Percentiles rank a stretch among this genome's conserved stretches.
Evolutionary conservation across 176 grass and related monocot genomes (phyloP).

Genomic region (Carex myosuroides): DNA sequence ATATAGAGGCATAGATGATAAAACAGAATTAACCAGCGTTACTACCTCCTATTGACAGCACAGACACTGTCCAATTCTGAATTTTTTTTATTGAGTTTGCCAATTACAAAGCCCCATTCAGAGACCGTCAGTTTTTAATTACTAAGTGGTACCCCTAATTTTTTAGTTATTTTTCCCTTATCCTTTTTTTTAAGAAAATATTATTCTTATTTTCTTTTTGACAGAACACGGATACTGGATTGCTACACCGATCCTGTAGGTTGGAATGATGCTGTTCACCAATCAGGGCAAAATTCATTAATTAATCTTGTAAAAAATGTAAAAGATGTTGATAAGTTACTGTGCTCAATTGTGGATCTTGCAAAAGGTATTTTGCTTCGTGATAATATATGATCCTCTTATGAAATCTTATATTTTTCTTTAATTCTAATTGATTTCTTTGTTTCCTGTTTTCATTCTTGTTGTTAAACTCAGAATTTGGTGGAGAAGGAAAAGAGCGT

Average conservation of each 20-base stretch:
- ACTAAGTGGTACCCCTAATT: too few relatives aligned
- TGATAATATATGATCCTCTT: not conserved
- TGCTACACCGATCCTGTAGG: slow-evolving; percentile 82
- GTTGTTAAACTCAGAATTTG: slow-evolving; percentile 41
- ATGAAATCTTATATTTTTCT: not conserved
- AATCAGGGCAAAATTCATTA: slow-evolving; percentile 16
- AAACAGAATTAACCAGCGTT: too few relatives aligned
- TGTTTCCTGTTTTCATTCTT: not conserved
- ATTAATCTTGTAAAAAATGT: slow-evolving; percentile 43
- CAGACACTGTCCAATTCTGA: too few relatives aligned
- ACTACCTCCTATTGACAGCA: too few relatives aligned
- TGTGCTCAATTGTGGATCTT: slow-evolving; percentile 42
- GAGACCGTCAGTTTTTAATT: too few relatives aligned
- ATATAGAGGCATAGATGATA: too few relatives aligned
- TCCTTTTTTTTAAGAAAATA: too few relatives aligned
- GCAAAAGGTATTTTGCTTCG: slow-evolving; percentile 40
- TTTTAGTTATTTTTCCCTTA: too few relatives aligned
- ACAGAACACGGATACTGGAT: slow-evolving; percentile 62
- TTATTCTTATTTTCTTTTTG: too few relatives aligned
- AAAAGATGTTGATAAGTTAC: slow-evolving; percentile 49
- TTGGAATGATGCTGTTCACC: slow-evolving; percentile 45
- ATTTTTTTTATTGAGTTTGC: too few relatives aligned
- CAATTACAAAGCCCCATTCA: too few relatives aligned
- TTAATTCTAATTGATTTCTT: not conserved
- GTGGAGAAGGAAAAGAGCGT: slow-evolving; percentile 41